Percentiles rank a stretch among this genome's conserved stretches.
These are phyloP conservation scores for Debaryomycetaceae sp. DNA, from an alignment of 1,139 yeast genomes.

Conservation along the genomic window DNA sequence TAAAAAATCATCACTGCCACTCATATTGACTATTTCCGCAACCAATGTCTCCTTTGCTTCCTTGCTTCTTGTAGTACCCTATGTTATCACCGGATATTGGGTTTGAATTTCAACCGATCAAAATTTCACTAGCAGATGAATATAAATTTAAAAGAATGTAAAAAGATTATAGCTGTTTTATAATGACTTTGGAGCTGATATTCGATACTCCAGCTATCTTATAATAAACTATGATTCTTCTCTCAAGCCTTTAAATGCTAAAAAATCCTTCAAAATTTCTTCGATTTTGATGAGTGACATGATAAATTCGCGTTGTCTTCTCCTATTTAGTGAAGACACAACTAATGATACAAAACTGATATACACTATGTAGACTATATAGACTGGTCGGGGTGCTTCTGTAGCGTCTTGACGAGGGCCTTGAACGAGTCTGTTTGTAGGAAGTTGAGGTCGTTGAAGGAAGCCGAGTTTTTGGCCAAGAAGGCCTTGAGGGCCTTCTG, in stretches of 20 bases:
- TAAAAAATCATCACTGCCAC: not conserved
- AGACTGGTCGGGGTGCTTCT: conserved; percentile 8
- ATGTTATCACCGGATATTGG: too few species aligned
- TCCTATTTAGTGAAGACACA: not conserved
- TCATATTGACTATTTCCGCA: not conserved
- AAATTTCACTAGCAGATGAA: not conserved
- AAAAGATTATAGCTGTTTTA: too few species aligned
- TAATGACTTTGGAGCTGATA: too few species aligned
- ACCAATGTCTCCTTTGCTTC: conserved; percentile 12
- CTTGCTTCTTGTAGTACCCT: conserved; percentile 7
- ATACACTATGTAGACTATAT: conserved; percentile 7
- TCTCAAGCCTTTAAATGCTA: too few species aligned
- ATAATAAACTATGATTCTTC: too few species aligned
- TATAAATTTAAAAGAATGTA: too few species aligned
- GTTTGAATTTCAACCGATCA: not conserved
- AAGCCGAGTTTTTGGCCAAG: conserved; percentile 9
- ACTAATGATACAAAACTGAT: not conserved
- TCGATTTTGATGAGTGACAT: not conserved
- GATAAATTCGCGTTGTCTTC: not conserved
- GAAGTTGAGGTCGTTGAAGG: conserved; percentile 9
- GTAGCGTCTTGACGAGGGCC: conserved; percentile 5
- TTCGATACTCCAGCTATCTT: too few species aligned
- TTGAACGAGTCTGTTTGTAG: conserved; percentile 9
- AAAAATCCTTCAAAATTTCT: too few species aligned
- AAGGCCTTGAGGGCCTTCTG: conserved; percentile 9